Evolutionary conservation across 805 yeast species (phyloP).

Genomic region (Sugiyamaella valdiviana): DNA sequence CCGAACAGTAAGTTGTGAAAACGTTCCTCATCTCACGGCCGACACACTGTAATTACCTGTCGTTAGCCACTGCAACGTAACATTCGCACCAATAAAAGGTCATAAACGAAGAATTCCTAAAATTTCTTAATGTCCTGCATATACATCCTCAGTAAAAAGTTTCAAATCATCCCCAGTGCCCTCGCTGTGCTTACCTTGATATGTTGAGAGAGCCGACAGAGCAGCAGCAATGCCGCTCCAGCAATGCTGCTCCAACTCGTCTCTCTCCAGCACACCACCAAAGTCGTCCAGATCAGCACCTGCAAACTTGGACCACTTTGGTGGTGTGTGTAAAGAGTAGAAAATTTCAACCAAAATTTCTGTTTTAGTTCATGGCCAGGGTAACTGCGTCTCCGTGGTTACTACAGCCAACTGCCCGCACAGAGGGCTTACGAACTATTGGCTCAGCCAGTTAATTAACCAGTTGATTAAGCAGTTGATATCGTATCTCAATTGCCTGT

Average conservation of each 20-base stretch:
- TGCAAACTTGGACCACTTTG: background rate
- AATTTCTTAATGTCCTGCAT: constrained; percentile 60
- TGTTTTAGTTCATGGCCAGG: background rate
- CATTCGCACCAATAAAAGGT: constrained; percentile 31
- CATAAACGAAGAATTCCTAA: constrained; percentile 78
- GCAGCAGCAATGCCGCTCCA: too few species aligned
- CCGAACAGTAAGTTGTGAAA: constrained; percentile 29
- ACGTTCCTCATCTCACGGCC: constrained; percentile 22
- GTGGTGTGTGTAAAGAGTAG: background rate
- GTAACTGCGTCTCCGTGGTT: background rate
- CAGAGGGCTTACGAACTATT: too few species aligned
- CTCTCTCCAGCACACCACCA: background rate
- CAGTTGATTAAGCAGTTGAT: too few species aligned
- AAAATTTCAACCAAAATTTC: background rate
- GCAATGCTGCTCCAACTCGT: too few species aligned
- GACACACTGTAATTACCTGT: constrained; percentile 8
- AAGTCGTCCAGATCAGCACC: background rate
- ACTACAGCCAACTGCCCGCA: too few species aligned
- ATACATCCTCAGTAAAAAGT: constrained; percentile 56
- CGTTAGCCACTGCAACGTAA: constrained; percentile 4
- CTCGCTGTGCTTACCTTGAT: background rate
- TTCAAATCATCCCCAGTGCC: constrained; percentile 15
- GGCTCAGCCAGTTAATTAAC: too few species aligned
- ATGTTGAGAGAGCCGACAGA: background rate
- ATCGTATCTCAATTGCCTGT: too few species aligned